Evolutionary conservation across 805 yeast species (phyloP).

Genomic region (Yamadazyma laniorum): DNA sequence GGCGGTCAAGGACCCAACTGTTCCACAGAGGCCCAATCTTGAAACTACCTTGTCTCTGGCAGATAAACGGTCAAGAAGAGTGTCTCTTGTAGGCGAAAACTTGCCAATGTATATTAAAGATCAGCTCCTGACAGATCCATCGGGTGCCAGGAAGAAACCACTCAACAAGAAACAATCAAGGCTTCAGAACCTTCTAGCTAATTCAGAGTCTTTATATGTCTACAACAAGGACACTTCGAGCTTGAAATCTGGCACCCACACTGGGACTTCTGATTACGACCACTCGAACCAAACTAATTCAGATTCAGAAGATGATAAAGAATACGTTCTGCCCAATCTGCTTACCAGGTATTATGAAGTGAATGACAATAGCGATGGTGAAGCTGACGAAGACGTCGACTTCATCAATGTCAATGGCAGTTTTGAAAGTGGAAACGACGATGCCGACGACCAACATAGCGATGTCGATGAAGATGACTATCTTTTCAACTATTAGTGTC

Average conservation of each 20-base stretch:
- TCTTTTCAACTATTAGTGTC: constrained; percentile 21
- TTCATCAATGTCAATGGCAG: constrained; percentile 25
- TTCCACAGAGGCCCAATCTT: not conserved
- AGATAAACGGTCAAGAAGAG: constrained; percentile 20
- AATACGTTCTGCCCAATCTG: constrained; percentile 43
- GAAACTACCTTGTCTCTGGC: not conserved
- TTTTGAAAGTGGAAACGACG: constrained; percentile 19
- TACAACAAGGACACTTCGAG: constrained; percentile 20
- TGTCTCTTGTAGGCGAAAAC: constrained; percentile 35
- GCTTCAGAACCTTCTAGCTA: constrained; percentile 31
- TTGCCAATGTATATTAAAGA: constrained; percentile 35
- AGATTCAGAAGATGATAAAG: constrained; percentile 29
- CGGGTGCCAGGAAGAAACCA: constrained; percentile 1
- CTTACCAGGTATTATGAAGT: constrained; percentile 28
- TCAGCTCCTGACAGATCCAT: constrained; percentile 12
- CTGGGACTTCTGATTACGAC: constrained; percentile 14
- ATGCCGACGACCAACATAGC: constrained; percentile 12
- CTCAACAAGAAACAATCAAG: constrained; percentile 20
- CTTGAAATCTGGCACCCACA: constrained; percentile 12
- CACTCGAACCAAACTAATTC: constrained; percentile 10
- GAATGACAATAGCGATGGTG: constrained; percentile 21
- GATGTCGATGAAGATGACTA: constrained; percentile 30
- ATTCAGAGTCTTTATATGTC: constrained; percentile 37
- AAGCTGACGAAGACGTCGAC: constrained; percentile 27
- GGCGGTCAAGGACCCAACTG: not conserved